phyloP scores from a whole-genome alignment of 2,329 filamentous ascomycete species.

The Chaetomium olivaceum region DNA sequence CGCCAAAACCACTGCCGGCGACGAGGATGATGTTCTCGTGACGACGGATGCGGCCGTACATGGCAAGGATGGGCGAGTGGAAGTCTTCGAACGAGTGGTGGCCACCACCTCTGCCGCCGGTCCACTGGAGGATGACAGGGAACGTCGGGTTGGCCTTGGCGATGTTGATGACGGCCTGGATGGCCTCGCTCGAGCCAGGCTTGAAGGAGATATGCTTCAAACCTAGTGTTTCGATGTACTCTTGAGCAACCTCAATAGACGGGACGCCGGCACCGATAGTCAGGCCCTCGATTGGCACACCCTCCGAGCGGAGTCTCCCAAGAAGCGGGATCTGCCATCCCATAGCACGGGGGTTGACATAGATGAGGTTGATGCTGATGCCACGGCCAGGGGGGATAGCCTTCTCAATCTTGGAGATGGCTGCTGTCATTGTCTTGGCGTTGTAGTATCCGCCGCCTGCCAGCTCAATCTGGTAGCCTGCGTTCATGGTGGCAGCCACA shows the following conservation, averaged over 20 bases:
- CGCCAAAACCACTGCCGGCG: constrained; percentile 89
- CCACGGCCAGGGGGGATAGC: constrained; percentile 81
- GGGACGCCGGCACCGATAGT: constrained; percentile 93
- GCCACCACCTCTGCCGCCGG: constrained; percentile 87
- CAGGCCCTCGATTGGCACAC: constrained; percentile 86
- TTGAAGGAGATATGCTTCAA: constrained; percentile 95
- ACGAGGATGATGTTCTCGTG: constrained; percentile 85
- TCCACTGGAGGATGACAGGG: constrained; percentile 94
- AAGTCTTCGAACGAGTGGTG: constrained; percentile 97
- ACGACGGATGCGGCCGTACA: constrained; percentile 86
- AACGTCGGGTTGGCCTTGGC: constrained; percentile 92
- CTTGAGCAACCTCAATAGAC: constrained; percentile 87
- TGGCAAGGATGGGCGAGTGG: constrained; percentile 85
- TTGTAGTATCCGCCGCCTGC: constrained; percentile 89
- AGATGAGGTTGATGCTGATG: constrained; percentile 88
- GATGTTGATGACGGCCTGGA: constrained; percentile 88
- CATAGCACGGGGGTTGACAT: constrained; percentile 87
- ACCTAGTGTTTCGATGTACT: constrained; percentile 90
- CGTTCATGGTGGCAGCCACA: constrained; percentile 88
- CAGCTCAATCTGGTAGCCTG: constrained; percentile 91
- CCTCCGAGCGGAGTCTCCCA: constrained; percentile 75
- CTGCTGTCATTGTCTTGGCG: constrained; percentile 77
- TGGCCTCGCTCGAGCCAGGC: constrained; percentile 83
- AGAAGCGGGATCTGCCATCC: constrained; percentile 88
- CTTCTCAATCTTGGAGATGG: constrained; percentile 80